These are phyloP conservation scores for Neopestalotiopsis rosae DNA, from an alignment of 2,329 filamentous ascomycete species.

Conservation along the genomic window DNA sequence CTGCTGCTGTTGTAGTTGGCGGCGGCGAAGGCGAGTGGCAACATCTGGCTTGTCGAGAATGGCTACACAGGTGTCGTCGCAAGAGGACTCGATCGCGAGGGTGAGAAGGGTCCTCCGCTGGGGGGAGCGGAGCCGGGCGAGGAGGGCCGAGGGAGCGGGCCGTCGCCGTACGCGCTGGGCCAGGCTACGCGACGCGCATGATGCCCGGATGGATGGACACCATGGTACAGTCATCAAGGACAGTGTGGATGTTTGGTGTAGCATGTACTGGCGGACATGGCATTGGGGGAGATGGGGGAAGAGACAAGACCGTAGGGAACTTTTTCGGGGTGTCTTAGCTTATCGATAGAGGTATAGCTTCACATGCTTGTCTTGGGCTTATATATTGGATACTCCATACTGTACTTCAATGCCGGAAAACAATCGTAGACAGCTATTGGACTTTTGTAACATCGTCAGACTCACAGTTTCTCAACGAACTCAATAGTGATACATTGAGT, in stretches of 20 bases:
- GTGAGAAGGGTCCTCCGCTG: conserved; percentile 49
- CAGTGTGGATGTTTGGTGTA: neutral
- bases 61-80: conserved; percentile 93
- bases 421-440: neutral
- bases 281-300: neutral
- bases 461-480: neutral
- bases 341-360: conserved; percentile 13
- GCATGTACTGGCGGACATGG: neutral
- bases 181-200: conserved; percentile 17
- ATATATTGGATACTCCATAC: neutral
- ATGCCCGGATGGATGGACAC: conserved; percentile 16
- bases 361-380: neutral
- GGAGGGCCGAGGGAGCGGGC: conserved; percentile 7
- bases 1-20: neutral
- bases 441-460: neutral
- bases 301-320: neutral
- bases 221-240: conserved; percentile 23
- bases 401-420: neutral
- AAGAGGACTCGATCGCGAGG: conserved; percentile 82
- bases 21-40: neutral
- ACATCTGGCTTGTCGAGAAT: conserved; percentile 65
- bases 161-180: neutral
- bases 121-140: neutral
- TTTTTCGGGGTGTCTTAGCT: conserved; percentile 1
- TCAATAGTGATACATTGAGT: neutral